A percentile compares a stretch with the other conserved stretches of the same genome.
Evolutionary conservation across 1,284 basidiomycete genomes (phyloP).

Genomic region (Termitomyces sp.): DNA sequence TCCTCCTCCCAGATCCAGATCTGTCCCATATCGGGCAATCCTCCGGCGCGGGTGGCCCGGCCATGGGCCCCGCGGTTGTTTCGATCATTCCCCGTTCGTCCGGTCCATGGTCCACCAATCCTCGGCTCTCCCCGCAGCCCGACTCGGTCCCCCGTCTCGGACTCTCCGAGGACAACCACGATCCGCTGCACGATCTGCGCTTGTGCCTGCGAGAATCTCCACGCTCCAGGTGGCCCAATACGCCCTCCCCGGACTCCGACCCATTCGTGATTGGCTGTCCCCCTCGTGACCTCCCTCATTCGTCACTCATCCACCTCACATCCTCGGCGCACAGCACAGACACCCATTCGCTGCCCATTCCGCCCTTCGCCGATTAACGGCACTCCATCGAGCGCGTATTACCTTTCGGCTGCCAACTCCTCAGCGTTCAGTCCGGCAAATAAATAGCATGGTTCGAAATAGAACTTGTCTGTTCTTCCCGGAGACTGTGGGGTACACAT

Average conservation of each 20-base stretch:
- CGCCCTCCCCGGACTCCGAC: slow-evolving; percentile 3
- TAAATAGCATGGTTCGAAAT: not conserved
- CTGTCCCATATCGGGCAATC: slow-evolving; percentile 12
- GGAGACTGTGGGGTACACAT: too few species aligned
- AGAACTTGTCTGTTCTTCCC: not conserved
- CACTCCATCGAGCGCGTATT: not conserved
- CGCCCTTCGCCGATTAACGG: too few species aligned
- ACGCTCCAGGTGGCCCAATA: too few species aligned
- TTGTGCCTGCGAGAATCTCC: too few species aligned
- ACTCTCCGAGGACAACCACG: not conserved
- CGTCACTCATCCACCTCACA: not conserved
- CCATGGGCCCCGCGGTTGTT: slow-evolving; percentile 16
- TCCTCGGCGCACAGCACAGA: not conserved
- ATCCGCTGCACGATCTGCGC: not conserved
- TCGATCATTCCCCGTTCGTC: slow-evolving; percentile 8
- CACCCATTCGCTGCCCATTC: not conserved
- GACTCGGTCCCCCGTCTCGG: slow-evolving; percentile 2
- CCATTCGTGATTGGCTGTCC: not conserved
- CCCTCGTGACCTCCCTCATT: not conserved
- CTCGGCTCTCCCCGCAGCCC: not conserved
- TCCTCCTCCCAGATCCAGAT: slow-evolving; percentile 17
- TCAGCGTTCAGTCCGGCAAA: too few species aligned
- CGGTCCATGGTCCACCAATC: slow-evolving; percentile 6
- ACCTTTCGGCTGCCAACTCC: too few species aligned
- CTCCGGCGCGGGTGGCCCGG: slow-evolving; percentile 11